These are phyloP conservation scores for Alternaria ventricosa DNA, from an alignment of 2,329 filamentous ascomycete species.

Conservation along the genomic window DNA sequence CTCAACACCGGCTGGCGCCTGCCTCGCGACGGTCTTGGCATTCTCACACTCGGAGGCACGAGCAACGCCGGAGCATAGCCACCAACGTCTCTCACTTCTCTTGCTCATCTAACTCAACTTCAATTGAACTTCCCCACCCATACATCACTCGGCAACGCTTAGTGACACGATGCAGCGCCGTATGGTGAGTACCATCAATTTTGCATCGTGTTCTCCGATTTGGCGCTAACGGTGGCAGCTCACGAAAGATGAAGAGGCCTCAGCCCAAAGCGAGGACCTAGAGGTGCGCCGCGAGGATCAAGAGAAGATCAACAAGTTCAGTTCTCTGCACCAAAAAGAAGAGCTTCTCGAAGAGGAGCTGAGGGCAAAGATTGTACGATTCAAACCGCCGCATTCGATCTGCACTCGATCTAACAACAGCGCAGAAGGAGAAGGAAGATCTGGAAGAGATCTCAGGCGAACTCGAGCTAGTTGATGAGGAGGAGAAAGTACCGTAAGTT, in stretches of 20 bases:
- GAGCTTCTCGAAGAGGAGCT: slow-evolving; percentile 79
- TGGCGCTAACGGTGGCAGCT: slow-evolving; percentile 65
- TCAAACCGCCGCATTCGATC: background rate
- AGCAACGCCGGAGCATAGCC: slow-evolving; percentile 3
- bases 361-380: slow-evolving; percentile 74
- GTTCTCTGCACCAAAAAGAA: slow-evolving; percentile 88
- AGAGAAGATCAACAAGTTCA: slow-evolving; percentile 98
- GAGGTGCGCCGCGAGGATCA: slow-evolving; percentile 97
- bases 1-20: slow-evolving; percentile 1
- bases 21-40: slow-evolving; percentile 6
- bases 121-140: background rate
- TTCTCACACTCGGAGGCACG: slow-evolving; percentile 7
- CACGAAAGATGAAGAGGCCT: slow-evolving; percentile 86
- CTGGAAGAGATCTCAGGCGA: slow-evolving; percentile 91
- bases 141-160: background rate
- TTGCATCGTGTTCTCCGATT: slow-evolving; percentile 1
- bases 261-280: slow-evolving; percentile 77
- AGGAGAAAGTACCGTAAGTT: slow-evolving; percentile 86
- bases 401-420: background rate
- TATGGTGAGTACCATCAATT: slow-evolving; percentile 48
- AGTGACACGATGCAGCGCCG: slow-evolving; percentile 49
- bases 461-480: slow-evolving; percentile 93
- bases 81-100: slow-evolving; percentile 1
- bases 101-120: background rate
- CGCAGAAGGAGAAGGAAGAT: slow-evolving; percentile 96